Base-by-base conservation (phyloP, 257 asterid genomes). In the Fraxinus quadrangulata region DNA sequence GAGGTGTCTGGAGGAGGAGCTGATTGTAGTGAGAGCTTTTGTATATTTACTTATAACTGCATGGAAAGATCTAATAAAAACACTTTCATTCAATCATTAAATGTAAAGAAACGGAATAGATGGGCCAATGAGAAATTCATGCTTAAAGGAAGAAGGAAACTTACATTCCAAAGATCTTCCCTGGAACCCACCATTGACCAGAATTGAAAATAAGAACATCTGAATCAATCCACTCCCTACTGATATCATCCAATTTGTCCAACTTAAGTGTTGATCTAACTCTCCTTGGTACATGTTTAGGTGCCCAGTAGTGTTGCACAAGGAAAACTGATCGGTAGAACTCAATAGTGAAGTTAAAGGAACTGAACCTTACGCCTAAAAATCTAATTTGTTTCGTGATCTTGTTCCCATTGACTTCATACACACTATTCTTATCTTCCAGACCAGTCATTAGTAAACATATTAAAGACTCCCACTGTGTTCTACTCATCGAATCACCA, bases 181-280 rank as follows among this genome's bases (percentile, higher is more conserved):
- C 90, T 0, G 92, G 97, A 71, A 87, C 91, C 97, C 96, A 92
- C 97, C 97, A 92, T 78, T 92, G 96, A 66, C 97, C 94, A 31
- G 94, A 88, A 81, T 92, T 92, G 72, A 90, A 90, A 78, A 90
- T 83, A 47, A 92, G 90, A 74, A 92, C 81, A 83, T 92, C 96
- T 16, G 97, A 86, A 82, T 86, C 79, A 74, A 82, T 80, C 97
- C 96, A 92, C 82, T 90, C 91, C 19, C 70, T 69, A 79, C 92
- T 90, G 83, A 90, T 88, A 79, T 82, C 91, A 72, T 92, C 97
- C 87, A 92, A 51, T 80, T 75, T 81, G 84, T 88, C 91, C 80
- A 92, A 69, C 65, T 65, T 83, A 75, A 92, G 90, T 19, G 92
- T 85, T 33, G 96, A 90, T 74, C 89, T 79, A 73, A 92, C 94